Evolutionary conservation across 139 green algal species (phyloP), one percentile per base, ranked within the genome.

Genomic region (Coelastrella sp.): DNA sequence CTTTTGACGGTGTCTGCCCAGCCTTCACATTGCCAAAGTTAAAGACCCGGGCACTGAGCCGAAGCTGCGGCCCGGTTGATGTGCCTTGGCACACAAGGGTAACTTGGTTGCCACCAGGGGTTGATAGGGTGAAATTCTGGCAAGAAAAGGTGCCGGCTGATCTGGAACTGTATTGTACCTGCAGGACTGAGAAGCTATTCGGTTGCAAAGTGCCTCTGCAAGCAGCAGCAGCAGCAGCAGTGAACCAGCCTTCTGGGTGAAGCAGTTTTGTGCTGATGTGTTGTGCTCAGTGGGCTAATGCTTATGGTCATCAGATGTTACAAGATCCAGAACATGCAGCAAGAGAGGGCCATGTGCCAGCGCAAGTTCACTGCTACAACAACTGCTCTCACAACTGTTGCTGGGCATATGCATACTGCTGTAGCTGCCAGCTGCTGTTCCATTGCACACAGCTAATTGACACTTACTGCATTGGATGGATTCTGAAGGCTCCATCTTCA

Each of bases 1-100:
- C 92, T 63, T 92, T 91, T 6, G 90, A 92, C 4, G 85, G 19
- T 10, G 86, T 20, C 6, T 93, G 56, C 15, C 93, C 88, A 5
- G 65, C 73, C 8, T 82, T 14, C 9, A 96, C 91, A 79, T 92
- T 94, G 63, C 95, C 95, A 94, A 97, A 97, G 75, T 94, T 91
- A 82, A 96, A 92, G 63, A 85, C 87, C 7, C 88, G 79, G 57
- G 78, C 59, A 91, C 84, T 82, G 68, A 94, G 78, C 0, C 79
- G 91, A 14, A 97, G 90, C 78, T 74, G 65, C 8, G 95, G 94
- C 6, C 85, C 93, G 7, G 89, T 82, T 24, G 94, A 95, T 6
- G 60, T 91, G 83, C 95, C 95, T 5, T 84, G 87, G 24, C 94
- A 84, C 56, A 61, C 92, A 8, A 97, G 78, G 0, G 73, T 17